A percentile compares a stretch with the other conserved stretches of the same genome.
These are phyloP conservation scores for Podaxis sp. DNA, from an alignment of 768 basidiomycete species.

Conservation along the genomic window DNA sequence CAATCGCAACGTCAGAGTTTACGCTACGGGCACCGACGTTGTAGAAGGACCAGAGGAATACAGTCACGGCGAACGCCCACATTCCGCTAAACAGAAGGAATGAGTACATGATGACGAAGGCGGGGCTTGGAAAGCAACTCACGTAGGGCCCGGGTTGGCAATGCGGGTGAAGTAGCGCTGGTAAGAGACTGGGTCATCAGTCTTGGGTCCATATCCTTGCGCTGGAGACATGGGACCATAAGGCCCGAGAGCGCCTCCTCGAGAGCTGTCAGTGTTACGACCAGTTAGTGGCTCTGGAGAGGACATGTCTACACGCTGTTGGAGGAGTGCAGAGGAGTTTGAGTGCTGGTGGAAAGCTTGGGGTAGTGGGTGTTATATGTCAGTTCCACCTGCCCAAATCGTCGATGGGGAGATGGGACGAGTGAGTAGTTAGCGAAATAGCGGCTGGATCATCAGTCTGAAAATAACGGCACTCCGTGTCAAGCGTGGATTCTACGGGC, in stretches of 20 bases:
- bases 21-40: constrained; percentile 43
- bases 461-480: neutral
- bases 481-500: neutral
- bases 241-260: constrained; percentile 11
- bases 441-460: neutral
- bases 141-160: constrained; percentile 19
- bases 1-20: constrained; percentile 44
- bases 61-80: constrained; percentile 59
- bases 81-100: constrained; percentile 40
- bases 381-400: neutral
- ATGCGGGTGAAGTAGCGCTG: constrained; percentile 18
- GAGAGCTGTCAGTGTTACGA: neutral
- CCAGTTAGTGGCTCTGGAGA: neutral
- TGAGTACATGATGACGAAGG: neutral
- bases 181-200: constrained; percentile 18
- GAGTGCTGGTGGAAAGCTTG: neutral
- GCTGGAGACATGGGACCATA: constrained; percentile 17
- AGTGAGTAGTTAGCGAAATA: neutral
- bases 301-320: constrained; percentile 1
- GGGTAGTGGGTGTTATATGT: neutral
- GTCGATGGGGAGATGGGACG: neutral
- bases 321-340: neutral
- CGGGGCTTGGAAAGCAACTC: neutral
- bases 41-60: constrained; percentile 57
- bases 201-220: constrained; percentile 14